Percentiles rank a stretch among this genome's conserved stretches.
These are phyloP conservation scores for Rhododendron williamsianum DNA, from an alignment of 148 eudicot species.

Conservation along the genomic window DNA sequence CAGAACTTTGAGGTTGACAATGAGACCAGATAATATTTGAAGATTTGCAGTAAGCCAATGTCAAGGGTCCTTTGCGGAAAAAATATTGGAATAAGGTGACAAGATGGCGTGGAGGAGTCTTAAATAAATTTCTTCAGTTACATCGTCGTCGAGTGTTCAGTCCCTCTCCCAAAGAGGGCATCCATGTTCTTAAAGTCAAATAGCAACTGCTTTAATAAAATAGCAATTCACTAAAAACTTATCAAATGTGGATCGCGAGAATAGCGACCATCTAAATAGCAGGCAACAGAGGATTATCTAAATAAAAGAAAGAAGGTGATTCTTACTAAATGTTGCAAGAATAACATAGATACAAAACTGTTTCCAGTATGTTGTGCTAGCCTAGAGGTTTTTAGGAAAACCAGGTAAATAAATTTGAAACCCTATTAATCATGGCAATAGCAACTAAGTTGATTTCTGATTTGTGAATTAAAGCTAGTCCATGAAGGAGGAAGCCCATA, in stretches of 20 bases:
- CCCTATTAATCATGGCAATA: neutral
- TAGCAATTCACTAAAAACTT: neutral
- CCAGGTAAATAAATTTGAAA: neutral
- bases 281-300: neutral
- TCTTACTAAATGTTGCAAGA: neutral
- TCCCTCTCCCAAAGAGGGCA: neutral
- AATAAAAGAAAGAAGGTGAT: neutral
- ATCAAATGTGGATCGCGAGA: neutral
- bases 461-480: neutral
- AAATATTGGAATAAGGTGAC: neutral
- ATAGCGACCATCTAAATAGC: neutral
- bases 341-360: neutral
- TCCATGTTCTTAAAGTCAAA: neutral
- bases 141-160: neutral
- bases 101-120: neutral
- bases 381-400: neutral
- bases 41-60: neutral
- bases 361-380: neutral
- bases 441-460: neutral
- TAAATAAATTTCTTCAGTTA: neutral
- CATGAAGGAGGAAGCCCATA: neutral
- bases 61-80: neutral
- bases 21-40: neutral
- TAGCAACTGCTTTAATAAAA: neutral
- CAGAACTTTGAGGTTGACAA: neutral